A percentile compares a stretch with the other conserved stretches of the same genome.
These are phyloP conservation scores for Lunasporangiospora selenospora DNA, from an alignment of 192 early-diverging fungal species.

Conservation along the genomic window DNA sequence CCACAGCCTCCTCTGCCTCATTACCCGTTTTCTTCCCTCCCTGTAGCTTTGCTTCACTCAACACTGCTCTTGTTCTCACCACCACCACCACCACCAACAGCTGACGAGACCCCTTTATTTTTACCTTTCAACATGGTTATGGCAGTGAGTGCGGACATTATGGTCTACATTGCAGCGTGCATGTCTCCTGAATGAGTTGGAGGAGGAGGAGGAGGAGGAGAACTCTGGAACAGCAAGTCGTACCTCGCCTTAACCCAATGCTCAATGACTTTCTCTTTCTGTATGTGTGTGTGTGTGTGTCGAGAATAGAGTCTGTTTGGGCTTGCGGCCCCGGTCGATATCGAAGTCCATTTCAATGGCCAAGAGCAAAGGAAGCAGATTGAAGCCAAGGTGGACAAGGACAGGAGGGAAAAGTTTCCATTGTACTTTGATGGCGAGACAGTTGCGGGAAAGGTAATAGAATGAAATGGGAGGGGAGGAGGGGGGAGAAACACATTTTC, in stretches of 20 bases:
- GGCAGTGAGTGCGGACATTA: slow-evolving; percentile 22
- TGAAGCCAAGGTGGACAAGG: slow-evolving; percentile 94
- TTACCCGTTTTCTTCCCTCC: no score
- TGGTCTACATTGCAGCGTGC: neutral
- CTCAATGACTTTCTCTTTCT: neutral
- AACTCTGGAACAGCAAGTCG: no score
- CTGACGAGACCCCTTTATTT: neutral
- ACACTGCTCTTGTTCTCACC: no score
- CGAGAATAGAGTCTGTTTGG: slow-evolving; percentile 72
- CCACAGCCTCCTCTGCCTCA: no score
- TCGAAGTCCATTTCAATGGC: slow-evolving; percentile 82
- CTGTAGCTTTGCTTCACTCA: no score
- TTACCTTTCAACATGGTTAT: slow-evolving; percentile 18
- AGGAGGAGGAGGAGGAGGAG: no score
- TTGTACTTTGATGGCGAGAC: slow-evolving; percentile 97
- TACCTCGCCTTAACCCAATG: no score
- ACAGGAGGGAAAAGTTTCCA: slow-evolving; percentile 90
- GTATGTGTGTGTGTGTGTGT: neutral
- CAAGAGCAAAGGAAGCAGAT: slow-evolving; percentile 93
- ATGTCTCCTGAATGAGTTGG: neutral
- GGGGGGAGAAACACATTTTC: no score
- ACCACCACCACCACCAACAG: no score
- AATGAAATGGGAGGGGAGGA: no score
- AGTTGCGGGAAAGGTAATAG: slow-evolving; percentile 92
- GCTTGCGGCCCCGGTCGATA: slow-evolving; percentile 84